A percentile compares a stretch with the other conserved stretches of the same genome.
phyloP scores from a whole-genome alignment of 768 basidiomycete genomes.

The Boletus huronensis region DNA sequence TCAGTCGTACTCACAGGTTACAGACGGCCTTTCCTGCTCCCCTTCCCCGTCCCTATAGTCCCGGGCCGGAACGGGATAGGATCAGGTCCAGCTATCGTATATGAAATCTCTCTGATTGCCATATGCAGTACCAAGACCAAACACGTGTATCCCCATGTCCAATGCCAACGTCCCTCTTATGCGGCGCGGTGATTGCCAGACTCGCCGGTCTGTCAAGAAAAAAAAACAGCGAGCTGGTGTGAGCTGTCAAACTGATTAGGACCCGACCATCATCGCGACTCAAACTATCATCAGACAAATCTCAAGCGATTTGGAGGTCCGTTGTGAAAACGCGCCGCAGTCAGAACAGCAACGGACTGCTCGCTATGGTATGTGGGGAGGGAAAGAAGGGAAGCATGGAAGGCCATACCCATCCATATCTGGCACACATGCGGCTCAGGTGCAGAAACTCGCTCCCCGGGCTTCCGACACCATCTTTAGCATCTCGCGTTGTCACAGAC shows the following conservation, averaged over 20 bases:
- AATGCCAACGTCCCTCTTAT: background rate
- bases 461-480: conserved; percentile 3
- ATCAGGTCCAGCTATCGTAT: conserved; percentile 1
- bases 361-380: background rate
- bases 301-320: conserved; percentile 9
- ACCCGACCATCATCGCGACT: background rate
- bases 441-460: background rate
- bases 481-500: background rate
- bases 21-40: background rate
- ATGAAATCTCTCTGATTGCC: background rate
- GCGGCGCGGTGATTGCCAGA: background rate
- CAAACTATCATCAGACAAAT: conserved; percentile 24
- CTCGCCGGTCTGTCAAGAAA: background rate
- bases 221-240: background rate
- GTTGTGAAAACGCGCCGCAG: conserved; percentile 2
- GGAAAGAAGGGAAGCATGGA: background rate
- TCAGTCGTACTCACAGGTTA: background rate
- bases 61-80: conserved; percentile 5
- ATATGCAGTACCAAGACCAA: background rate
- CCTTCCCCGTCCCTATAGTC: background rate
- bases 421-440: background rate
- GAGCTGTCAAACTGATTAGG: conserved; percentile 3
- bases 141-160: conserved; percentile 8
- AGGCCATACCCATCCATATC: background rate
- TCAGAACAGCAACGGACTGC: conserved; percentile 1